Percentiles rank a stretch among this genome's conserved stretches.
These are phyloP conservation scores for Tilletia setariae DNA, from an alignment of 1,284 basidiomycete species.

Conservation along the genomic window DNA sequence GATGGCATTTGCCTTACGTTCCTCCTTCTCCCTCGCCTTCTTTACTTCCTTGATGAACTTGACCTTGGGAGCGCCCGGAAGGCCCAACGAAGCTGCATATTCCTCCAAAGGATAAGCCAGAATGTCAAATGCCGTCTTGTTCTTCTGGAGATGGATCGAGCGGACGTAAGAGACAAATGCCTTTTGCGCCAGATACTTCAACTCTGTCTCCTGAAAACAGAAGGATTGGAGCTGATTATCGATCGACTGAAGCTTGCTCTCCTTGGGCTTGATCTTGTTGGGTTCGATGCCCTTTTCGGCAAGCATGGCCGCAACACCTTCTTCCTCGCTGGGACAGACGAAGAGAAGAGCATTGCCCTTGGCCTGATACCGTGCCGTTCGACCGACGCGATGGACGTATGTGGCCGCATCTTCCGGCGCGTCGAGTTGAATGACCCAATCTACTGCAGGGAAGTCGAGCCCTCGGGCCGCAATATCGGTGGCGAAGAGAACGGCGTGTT, in stretches of 20 bases:
- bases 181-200: constrained; percentile 95
- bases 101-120: constrained; percentile 75
- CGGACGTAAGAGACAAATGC: constrained; percentile 95
- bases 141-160: constrained; percentile 86
- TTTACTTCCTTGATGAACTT: constrained; percentile 76
- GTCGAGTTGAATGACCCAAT: constrained; percentile 98
- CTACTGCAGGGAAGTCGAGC: constrained; percentile 91
- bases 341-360: constrained; percentile 83
- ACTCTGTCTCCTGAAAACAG: constrained; percentile 90
- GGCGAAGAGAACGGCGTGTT: constrained; percentile 50
- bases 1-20: constrained; percentile 36
- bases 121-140: constrained; percentile 88
- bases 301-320: constrained; percentile 72
- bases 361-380: constrained; percentile 89
- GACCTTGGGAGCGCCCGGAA: constrained; percentile 93
- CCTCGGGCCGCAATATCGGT: constrained; percentile 98
- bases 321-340: constrained; percentile 80
- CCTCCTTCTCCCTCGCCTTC: constrained; percentile 60
- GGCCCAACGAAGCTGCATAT: constrained; percentile 83
- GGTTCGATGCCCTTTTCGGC: constrained; percentile 67
- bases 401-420: constrained; percentile 97
- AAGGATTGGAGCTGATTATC: constrained; percentile 86
- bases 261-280: constrained; percentile 81
- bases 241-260: constrained; percentile 81
- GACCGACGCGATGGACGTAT: constrained; percentile 93